phyloP scores from a whole-genome alignment of 1,139 yeast genomes.

The Scheffersomyces titani region DNA sequence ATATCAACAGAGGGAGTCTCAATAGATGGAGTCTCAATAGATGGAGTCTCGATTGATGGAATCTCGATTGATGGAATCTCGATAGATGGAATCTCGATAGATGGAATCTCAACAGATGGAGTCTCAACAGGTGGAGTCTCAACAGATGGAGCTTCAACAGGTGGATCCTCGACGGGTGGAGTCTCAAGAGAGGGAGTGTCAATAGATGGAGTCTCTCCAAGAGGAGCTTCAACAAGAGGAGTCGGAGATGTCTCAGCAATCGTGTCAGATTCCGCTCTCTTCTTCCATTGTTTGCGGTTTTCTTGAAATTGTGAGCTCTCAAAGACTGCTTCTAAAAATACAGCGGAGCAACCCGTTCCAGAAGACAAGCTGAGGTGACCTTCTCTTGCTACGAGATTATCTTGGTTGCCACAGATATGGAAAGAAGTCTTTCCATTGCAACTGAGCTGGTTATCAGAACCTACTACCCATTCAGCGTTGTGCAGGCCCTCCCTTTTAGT shows the following conservation, averaged over 20 bases:
- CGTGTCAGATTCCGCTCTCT: neutral
- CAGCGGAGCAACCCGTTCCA: neutral
- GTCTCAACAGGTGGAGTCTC: neutral
- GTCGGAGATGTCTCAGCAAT: neutral
- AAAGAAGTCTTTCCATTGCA: neutral
- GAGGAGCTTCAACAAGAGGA: neutral
- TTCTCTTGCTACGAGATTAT: neutral
- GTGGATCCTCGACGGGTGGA: neutral
- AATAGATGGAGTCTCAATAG: neutral
- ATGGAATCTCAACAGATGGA: neutral
- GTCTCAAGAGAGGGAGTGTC: neutral
- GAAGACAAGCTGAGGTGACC: neutral
- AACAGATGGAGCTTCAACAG: neutral
- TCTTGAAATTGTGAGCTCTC: neutral
- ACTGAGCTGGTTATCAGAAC: neutral
- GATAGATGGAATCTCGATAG: neutral
- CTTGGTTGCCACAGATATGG: neutral
- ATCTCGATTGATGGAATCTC: neutral
- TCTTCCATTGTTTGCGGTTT: neutral
- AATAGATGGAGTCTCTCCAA: neutral
- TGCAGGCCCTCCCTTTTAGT: neutral
- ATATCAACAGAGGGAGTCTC: neutral
- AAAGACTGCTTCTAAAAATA: neutral
- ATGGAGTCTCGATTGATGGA: neutral
- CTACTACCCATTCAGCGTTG: neutral